phyloP scores from a whole-genome alignment of 208 protist genomes.

The Leishmania turanica region DNA sequence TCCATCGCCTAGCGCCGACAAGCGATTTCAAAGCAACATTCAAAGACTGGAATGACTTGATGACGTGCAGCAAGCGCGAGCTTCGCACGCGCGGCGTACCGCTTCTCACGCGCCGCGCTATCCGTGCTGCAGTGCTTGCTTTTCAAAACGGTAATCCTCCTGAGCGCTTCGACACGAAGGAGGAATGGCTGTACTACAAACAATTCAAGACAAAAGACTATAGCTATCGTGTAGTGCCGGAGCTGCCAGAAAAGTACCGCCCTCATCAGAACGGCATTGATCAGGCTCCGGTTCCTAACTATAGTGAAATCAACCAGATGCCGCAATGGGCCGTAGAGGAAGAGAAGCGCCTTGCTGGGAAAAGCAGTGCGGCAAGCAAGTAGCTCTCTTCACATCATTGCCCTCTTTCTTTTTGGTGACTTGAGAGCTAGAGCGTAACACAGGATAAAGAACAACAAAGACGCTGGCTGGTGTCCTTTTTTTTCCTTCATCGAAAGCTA shows the following conservation, averaged over 20 bases:
- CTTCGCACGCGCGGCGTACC: conserved; percentile 82
- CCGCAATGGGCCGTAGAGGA: conserved; percentile 88
- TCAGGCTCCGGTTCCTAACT: conserved; percentile 86
- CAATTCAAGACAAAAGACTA: conserved; percentile 93
- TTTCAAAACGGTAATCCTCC: conserved; percentile 90
- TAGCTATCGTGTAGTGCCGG: conserved; percentile 88
- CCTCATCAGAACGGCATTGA: conserved; percentile 92
- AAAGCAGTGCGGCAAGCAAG: conserved; percentile 8
- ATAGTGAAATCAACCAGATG: conserved; percentile 90
- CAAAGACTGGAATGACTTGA: conserved; percentile 92
- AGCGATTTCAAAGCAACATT: conserved; percentile 91
- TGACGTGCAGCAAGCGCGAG: conserved; percentile 87
- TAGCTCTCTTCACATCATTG: conserved; percentile 1
- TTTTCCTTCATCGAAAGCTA: not conserved
- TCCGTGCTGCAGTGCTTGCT: conserved; percentile 74
- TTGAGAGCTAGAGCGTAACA: not conserved
- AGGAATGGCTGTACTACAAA: conserved; percentile 92
- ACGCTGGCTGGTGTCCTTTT: conserved; percentile 13
- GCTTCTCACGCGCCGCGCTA: conserved; percentile 65
- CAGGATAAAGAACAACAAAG: conserved; percentile 3
- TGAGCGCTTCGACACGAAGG: conserved; percentile 89
- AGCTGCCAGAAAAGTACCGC: conserved; percentile 91
- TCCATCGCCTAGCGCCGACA: conserved; percentile 79
- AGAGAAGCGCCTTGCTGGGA: conserved; percentile 64
- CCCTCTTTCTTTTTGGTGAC: not conserved